Evolutionary conservation across 1,284 basidiomycete species (phyloP), one percentile per base, ranked within the genome.

Genomic region (Lentinula novae-zelandiae): DNA sequence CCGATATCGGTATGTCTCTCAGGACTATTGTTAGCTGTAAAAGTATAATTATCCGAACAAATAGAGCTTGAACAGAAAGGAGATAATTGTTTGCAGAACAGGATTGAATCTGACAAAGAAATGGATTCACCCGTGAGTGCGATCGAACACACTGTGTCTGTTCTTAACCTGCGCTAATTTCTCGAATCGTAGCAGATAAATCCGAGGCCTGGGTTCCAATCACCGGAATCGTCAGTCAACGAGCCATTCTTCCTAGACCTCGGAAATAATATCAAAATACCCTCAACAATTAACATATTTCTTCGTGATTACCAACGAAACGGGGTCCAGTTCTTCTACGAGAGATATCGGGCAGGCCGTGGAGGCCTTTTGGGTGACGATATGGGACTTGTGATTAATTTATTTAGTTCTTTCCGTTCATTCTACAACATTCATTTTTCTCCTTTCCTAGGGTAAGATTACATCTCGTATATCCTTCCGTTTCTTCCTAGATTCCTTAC

Each of bases 321-420:
- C 22, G 93, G 94, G 12, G 82, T 91, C 13, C 72, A 75, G 39
- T 95, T 95, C 70, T 82, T 96, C 59, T 94, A 82, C 73, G 75
- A 81, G 6, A 78, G 84, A 38, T 95, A 87, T 69, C 71, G 78
- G 13, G 75, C 86, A 64, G 79, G 78, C 0, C 73, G 80, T 51
- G 93, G 93, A 1, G 92, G 87, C 0, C 69, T 95, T 15, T 79
- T 95, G 1, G 93, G 92, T 15, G 93, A 96, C 70, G 93, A 96
- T 68, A 96, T 96, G 93, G 93, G 92, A 60, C 74, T 93, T 61
- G 90, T 90, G 69, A 70, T 83, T 79, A 56, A 20, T 20, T 36
- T 27, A 12, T 52, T 33, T 6, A n/a, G 27, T 50, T 13, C 17
- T 13, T n/a, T 60, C 5, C 39, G 13, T 53, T 39, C 27, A 44